Evolutionary conservation across 768 basidiomycete genomes (phyloP).

Genomic region (Melanogaster broomeanus): DNA sequence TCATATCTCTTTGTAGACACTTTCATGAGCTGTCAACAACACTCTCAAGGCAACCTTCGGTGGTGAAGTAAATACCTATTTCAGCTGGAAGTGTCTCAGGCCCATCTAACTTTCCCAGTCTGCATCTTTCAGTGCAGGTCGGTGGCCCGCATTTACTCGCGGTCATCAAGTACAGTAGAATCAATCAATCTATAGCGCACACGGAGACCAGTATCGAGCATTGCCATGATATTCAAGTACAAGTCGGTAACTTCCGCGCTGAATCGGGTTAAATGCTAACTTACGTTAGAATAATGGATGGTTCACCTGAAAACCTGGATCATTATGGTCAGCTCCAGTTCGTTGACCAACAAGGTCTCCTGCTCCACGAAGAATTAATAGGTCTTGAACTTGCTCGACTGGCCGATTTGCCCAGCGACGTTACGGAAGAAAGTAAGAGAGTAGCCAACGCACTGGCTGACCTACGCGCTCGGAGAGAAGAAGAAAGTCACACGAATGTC

Average conservation of each 20-base stretch:
- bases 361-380: constrained; percentile 29
- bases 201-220: constrained; percentile 51
- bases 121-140: constrained; percentile 84
- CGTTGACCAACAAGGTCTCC: neutral
- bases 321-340: constrained; percentile 63
- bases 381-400: constrained; percentile 88
- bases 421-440: constrained; percentile 61
- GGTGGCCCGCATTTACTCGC: constrained; percentile 1
- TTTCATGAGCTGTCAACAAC: constrained; percentile 80
- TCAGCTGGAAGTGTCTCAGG: neutral
- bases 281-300: constrained; percentile 66
- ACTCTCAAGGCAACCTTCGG: constrained; percentile 73
- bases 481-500: constrained; percentile 61
- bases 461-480: constrained; percentile 56
- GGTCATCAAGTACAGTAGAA: neutral
- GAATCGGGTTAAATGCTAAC: neutral
- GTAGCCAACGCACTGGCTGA: constrained; percentile 62
- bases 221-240: constrained; percentile 79
- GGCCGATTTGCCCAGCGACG: constrained; percentile 78
- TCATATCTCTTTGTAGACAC: constrained; percentile 47
- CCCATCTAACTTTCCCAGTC: constrained; percentile 40
- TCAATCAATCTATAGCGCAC: constrained; percentile 47
- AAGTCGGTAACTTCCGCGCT: constrained; percentile 44
- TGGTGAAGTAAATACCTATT: constrained; percentile 63
- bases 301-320: constrained; percentile 55